Base-by-base conservation (phyloP, 345 rosid species). In the Stellera chamaejasme region DNA sequence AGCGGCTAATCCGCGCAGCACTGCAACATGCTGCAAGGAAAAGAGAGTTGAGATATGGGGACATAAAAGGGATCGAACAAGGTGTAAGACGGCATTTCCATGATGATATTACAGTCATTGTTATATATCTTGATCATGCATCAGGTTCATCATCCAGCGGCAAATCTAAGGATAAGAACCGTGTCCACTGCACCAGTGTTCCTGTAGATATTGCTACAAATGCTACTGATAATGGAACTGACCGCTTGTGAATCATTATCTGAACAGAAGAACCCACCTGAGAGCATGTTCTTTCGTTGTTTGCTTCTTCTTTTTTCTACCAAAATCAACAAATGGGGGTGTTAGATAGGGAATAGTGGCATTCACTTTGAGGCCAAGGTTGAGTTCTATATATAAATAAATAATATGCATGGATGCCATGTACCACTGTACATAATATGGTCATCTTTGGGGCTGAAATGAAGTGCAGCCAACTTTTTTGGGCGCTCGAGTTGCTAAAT, bases 41-140 rank as follows among this genome's bases (percentile, higher is more conserved):
- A 71, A 68, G 79, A 56, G 82, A 78, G 61, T 72, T 72, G 72
- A 61, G 64, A 50, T 78, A 80, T 2, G 57, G 62, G 0, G 83
- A 80, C 64, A 62, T 83, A 52, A 80, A 52, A 60, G 63, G 55
- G 48, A 72, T 74, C 3, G 68, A 72, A 53, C 80, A 61, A 51
- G 90, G 90, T 1, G 49, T 56, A 4, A 68, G 90, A 47, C 86
- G 90, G n/a, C 59, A 78, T 72, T 70, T 76, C 70, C 90, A 83
- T 32, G 90, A 83, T 7, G 90, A 83, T 45, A 83, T 83, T 16
- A 76, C 90, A 0, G 84, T 80, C n/a, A 60, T 80, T 27, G 90
- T 80, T 43, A 48, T 83, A 16, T 83, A 71, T 61, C 64, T 83
- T 26, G 86, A 76, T 65, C 78, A 73, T 67, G 68, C 74, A 2